Conservation (phyloP, 495 filamentous ascomycete species). For the Penicillium bialowiezense region DNA sequence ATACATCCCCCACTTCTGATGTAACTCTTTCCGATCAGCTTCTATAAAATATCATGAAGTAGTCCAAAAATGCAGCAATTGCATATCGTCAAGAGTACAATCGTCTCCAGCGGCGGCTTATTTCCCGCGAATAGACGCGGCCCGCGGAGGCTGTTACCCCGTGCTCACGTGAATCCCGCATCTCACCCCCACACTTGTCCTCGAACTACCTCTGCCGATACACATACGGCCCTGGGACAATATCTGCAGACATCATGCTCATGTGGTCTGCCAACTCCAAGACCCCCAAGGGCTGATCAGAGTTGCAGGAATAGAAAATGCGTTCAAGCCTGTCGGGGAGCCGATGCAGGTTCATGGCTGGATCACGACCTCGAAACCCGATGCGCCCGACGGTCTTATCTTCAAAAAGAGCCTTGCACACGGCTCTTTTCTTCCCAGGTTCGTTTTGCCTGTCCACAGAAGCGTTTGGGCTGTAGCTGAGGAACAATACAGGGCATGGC, state of each 20-base stretch:
- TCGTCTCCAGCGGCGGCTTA: too few species aligned
- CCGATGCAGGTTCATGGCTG: slow-evolving; percentile 1
- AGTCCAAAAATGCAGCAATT: too few species aligned
- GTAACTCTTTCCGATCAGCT: too few species aligned
- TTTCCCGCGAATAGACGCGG: too few species aligned
- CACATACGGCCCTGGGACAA: too few species aligned
- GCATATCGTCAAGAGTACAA: too few species aligned
- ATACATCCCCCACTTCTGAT: too few species aligned
- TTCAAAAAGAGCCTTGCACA: slow-evolving; percentile 48
- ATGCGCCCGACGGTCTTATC: slow-evolving; percentile 1
- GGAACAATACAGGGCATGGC: slow-evolving; percentile 67
- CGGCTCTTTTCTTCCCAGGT: slow-evolving; percentile 86
- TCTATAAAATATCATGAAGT: too few species aligned
- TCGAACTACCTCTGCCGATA: background rate
- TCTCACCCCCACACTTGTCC: slow-evolving; percentile 12
- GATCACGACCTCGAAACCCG: background rate
- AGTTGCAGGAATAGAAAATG: slow-evolving; percentile 18
- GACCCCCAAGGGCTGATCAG: slow-evolving; percentile 11
- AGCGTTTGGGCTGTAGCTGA: background rate
- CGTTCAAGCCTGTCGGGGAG: background rate
- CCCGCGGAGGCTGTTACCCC: background rate
- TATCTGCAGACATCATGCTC: slow-evolving; percentile 12
- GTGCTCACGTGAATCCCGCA: slow-evolving; percentile 21
- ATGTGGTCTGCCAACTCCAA: slow-evolving; percentile 14
- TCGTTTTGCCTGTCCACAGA: slow-evolving; percentile 16